Base-by-base conservation (phyloP, 768 basidiomycete genomes). In the Epithele typhae region DNA sequence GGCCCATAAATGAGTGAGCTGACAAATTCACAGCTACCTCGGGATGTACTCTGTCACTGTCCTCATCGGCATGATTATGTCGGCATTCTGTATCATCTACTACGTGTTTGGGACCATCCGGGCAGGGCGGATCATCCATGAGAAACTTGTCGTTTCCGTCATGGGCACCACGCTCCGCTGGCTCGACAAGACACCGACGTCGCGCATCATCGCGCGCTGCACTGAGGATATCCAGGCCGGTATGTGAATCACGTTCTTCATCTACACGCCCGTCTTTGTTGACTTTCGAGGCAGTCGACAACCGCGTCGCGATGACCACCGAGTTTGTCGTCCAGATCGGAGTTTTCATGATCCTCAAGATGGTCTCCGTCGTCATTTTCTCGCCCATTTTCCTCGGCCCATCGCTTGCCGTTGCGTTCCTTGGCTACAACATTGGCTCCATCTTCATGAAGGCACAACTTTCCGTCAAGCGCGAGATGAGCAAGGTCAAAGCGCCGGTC, bases 391-490 rank as follows among this genome's bases (percentile, higher is more conserved):
- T 76, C 58, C 42, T 68, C 23, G 17, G 70, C 0, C 72, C 73
- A 1, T 72, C 68, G 5, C 33, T 65, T 10, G 10, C 61, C 3
- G 54, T 75, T 9, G 56, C 60, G 9, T 40, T 66, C 11, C 9
- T 72, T 2, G 77, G 76, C 6, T 64, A 48, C 18, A 53, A 67
- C 46, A 53, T 69, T 18, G 77, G 76, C 12, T 66, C 72, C 30
- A 55, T 77, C 5, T 81, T 77, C 59, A 79, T 81, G 59, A 69
- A 68, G 46, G 75, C 75, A 3, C 79, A 82, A 52, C 65, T 79
- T 12, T 67, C 73, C 9, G 73, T 79, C 51, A 81, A 81, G 61
- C 68, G 77, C 15, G 75, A 78, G 56, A 71, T 74, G 71, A 74
- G 70, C 37, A 75, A 72, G 43, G 66, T 68, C 5, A 68, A 69